Conservation (phyloP, 768 basidiomycete genomes). For the Dioszegia crocea region DNA sequence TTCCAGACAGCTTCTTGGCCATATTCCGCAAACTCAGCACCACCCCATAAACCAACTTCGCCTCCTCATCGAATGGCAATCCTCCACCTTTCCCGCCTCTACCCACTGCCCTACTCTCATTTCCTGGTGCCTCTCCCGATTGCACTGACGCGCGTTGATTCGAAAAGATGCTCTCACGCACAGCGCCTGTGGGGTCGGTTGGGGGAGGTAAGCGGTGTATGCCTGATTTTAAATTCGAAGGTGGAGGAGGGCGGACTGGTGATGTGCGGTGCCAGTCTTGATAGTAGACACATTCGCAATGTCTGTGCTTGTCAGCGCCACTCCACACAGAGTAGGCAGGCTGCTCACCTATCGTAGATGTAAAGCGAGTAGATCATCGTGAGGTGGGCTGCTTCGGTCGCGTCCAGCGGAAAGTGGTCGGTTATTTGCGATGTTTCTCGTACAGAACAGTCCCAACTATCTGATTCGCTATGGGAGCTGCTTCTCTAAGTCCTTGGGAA, state of each 20-base stretch:
- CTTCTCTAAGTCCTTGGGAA: too few relatives aligned
- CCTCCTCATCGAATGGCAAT: constrained; percentile 92
- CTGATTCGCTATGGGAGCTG: too few relatives aligned
- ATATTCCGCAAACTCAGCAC: constrained; percentile 85
- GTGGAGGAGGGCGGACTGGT: constrained; percentile 65
- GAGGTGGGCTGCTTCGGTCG: too few relatives aligned
- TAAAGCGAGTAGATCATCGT: constrained; percentile 93
- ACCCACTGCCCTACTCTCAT: neutral
- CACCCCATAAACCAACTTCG: constrained; percentile 94
- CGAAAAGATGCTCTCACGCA: constrained; percentile 37
- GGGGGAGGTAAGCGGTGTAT: constrained; percentile 66
- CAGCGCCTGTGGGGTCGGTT: neutral
- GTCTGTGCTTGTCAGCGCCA: constrained; percentile 55
- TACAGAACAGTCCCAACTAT: too few relatives aligned
- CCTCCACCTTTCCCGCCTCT: constrained; percentile 40
- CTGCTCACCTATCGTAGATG: constrained; percentile 79
- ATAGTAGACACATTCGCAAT: constrained; percentile 89
- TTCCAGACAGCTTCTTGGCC: constrained; percentile 86
- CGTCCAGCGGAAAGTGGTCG: too few relatives aligned
- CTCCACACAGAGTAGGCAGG: neutral
- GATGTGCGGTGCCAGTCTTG: constrained; percentile 88
- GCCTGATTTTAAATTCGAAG: constrained; percentile 66
- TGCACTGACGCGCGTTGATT: constrained; percentile 22
- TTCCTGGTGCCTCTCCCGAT: neutral
- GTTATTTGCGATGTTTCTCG: too few relatives aligned